A percentile compares a stretch with the other conserved stretches of the same genome.
Evolutionary conservation across 2,329 filamentous ascomycete species (phyloP).

Genomic region (Fusarium sambucinum): DNA sequence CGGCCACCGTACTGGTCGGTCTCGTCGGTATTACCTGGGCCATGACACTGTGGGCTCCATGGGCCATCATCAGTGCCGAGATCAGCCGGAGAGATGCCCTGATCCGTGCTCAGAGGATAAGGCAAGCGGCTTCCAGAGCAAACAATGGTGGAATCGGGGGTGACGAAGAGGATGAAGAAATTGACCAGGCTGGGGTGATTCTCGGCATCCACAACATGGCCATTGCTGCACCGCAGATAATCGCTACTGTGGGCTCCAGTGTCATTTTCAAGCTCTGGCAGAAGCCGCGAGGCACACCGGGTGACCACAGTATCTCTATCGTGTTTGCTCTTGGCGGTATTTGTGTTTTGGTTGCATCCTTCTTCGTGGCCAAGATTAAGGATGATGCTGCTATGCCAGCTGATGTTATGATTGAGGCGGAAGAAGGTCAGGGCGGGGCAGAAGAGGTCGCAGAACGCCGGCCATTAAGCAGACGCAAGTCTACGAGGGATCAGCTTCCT

Average conservation of each 20-base stretch:
- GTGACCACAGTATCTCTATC: constrained; percentile 88
- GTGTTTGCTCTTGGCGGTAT: constrained; percentile 87
- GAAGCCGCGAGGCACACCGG: constrained; percentile 85
- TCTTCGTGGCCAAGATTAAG: constrained; percentile 74
- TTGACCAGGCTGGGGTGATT: constrained; percentile 88
- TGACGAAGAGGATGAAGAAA: constrained; percentile 61
- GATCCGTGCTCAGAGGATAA: constrained; percentile 56
- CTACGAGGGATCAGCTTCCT: constrained; percentile 57
- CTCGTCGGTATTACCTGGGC: constrained; percentile 93
- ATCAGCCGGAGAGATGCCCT: constrained; percentile 83
- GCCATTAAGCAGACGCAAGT: constrained; percentile 52
- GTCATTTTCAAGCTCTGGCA: constrained; percentile 87
- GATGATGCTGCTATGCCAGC: constrained; percentile 65
- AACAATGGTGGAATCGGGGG: constrained; percentile 33
- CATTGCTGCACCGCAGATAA: constrained; percentile 89
- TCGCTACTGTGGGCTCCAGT: constrained; percentile 87
- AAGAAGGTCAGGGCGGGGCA: constrained; percentile 58
- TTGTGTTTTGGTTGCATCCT: constrained; percentile 81
- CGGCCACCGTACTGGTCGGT: constrained; percentile 81
- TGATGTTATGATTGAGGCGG: constrained; percentile 57
- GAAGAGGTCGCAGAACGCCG: constrained; percentile 32
- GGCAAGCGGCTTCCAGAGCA: constrained; percentile 31
- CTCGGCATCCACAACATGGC: constrained; percentile 97
- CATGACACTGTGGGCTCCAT: constrained; percentile 92
- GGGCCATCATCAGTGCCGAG: constrained; percentile 93